A percentile compares a stretch with the other conserved stretches of the same genome.
phyloP scores from a whole-genome alignment of 257 asterid genomes.

The Asclepias syriaca region DNA sequence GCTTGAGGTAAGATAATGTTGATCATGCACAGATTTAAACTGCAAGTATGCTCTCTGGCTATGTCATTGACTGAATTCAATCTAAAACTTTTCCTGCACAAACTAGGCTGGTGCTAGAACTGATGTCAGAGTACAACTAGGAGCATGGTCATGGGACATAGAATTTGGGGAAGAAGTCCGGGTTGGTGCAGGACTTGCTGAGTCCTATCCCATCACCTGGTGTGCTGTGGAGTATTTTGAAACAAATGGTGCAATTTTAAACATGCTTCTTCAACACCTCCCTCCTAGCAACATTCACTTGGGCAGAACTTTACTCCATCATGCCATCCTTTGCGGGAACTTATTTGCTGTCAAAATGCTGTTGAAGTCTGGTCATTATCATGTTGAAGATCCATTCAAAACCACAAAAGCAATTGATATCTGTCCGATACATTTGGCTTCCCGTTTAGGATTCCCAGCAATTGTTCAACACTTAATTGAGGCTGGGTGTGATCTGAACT shows the following conservation, averaged over 20 bases:
- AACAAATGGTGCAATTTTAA: slow-evolving; percentile 60
- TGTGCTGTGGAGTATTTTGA: slow-evolving; percentile 82
- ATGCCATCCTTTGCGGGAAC: slow-evolving; percentile 65
- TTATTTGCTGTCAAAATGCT: slow-evolving; percentile 48
- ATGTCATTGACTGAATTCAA: background rate
- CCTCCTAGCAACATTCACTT: slow-evolving; percentile 34
- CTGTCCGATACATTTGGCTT: slow-evolving; percentile 63
- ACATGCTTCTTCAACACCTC: slow-evolving; percentile 46
- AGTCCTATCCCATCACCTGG: slow-evolving; percentile 71
- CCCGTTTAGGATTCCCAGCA: slow-evolving; percentile 50
- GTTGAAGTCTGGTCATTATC: slow-evolving; percentile 39
- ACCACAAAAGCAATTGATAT: slow-evolving; percentile 43
- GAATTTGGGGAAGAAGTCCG: slow-evolving; percentile 75
- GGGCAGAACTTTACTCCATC: slow-evolving; percentile 71
- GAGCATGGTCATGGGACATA: slow-evolving; percentile 88
- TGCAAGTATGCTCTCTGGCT: background rate
- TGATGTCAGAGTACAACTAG: slow-evolving; percentile 55
- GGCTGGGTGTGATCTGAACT: slow-evolving; percentile 54
- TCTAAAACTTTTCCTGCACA: background rate
- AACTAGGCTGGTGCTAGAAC: slow-evolving; percentile 57
- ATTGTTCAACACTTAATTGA: slow-evolving; percentile 50
- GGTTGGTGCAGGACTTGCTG: slow-evolving; percentile 82
- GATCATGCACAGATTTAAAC: background rate
- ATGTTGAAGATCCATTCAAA: slow-evolving; percentile 42
- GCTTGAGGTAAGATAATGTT: slow-evolving; percentile 45